These are phyloP conservation scores for Rubroshorea leprosula DNA, from an alignment of 345 rosid species.

Conservation along the genomic window DNA sequence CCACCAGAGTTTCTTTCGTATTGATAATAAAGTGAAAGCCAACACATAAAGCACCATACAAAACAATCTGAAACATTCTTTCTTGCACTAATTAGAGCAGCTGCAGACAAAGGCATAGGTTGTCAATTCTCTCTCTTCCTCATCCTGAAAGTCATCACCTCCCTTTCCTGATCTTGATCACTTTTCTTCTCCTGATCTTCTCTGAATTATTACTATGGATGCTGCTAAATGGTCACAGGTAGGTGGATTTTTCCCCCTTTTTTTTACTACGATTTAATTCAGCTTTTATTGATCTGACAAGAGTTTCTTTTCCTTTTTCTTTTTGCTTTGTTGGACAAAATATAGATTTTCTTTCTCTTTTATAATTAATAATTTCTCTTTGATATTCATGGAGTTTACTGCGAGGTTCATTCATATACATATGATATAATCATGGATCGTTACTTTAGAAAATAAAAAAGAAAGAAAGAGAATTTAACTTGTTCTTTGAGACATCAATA, in stretches of 20 bases:
- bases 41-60: conserved; percentile 40
- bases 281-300: not conserved
- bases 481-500: not conserved
- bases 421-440: too few species aligned
- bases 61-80: conserved; percentile 47
- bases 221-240: conserved; percentile 48
- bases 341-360: not conserved
- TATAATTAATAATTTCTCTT: too few species aligned
- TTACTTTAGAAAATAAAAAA: not conserved
- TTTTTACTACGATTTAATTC: not conserved
- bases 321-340: too few species aligned
- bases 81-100: conserved; percentile 44
- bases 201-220: conserved; percentile 32
- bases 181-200: conserved; percentile 19
- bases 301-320: not conserved
- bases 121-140: conserved; percentile 29
- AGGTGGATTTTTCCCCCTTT: conserved; percentile 12
- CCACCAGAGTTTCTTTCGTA: conserved; percentile 2
- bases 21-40: conserved; percentile 23
- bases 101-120: conserved; percentile 35
- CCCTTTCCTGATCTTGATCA: conserved; percentile 22
- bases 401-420: too few species aligned
- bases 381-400: not conserved
- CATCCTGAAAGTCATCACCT: conserved; percentile 42
- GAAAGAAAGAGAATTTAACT: not conserved